Base-by-base conservation (phyloP, 1,139 yeast genomes). In the Eremothecium coryli region DNA sequence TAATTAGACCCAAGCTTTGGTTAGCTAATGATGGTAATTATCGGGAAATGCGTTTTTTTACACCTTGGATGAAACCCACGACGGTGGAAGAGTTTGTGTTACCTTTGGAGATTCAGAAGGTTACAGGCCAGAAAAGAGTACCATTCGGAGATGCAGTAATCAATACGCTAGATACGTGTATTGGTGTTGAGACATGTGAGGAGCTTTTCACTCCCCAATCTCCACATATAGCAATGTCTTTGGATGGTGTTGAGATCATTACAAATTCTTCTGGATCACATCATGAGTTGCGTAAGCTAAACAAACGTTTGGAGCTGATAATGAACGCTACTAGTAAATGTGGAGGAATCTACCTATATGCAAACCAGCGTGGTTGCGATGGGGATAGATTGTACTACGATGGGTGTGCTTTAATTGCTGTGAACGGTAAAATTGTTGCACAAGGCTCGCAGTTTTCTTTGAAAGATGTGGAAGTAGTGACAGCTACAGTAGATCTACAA, bases 151-250 rank as follows among this genome's bases (percentile, higher is more conserved):
- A 90, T 63, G 93, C 94, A 41, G 79, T 85, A 5, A 64, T 90
- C 34, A 74, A 80, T 38, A 82, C 95, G 1, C 58, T 75, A 41
- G 96, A 86, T 50, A 85, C 97, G 0, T 76, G 82, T 33, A 68
- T 90, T 41, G 99, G 98, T 9, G 85, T 88, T 37, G 99, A 90
- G 60, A 90, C 98, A 2, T 90, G 99, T 58, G 99, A 90, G 56
- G 99, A 90, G 59, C 66, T 90, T 39, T 90, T 90, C 60, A 90
- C 99, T 0, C 98, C 98, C 1, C 80, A 85, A 46, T 78, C 95
- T 7, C 98, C 99, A 2, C 96, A 90, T 56, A 82, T 90, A 40
- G 74, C 76, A 21, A 77, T 90, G 84, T 75, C 95, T 0, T 65
- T 90, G 26, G 96, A 86, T 58, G 99, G 99, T 32, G 95, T 88